Base-by-base conservation (phyloP, 192 early-diverging fungal genomes). In the Pilaira anomala region DNA sequence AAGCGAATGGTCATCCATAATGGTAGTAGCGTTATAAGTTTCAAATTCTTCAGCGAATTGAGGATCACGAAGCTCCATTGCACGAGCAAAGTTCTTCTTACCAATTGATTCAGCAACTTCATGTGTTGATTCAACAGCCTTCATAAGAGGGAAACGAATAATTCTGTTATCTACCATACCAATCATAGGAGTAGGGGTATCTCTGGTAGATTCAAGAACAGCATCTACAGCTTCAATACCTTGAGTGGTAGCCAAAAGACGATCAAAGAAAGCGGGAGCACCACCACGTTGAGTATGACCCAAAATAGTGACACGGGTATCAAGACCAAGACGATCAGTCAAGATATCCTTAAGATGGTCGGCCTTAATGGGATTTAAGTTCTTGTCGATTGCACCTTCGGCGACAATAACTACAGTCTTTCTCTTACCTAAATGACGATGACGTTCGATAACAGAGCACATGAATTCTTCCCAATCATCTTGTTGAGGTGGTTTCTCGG, bases 241-340 rank as follows among this genome's bases (percentile, higher is more conserved):
- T 76, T 98, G 96, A 60, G 94, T 85, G 2, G 95, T 98, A 24
- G 90, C 94, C 75, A 97, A 71, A 69, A 91, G 94, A 30, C 96
- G 85, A 76, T 98, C 96, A 75, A 85, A 96, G 33, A 88, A 88
- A 65, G 87, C 86, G 9, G 96, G 93, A 7, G 85, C 80, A 11
- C 96, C 96, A 68, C 96, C 96, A 48, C 96, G 83, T 78, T 98
- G 96, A 26, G 95, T 91, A 65, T 98, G 96, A 12, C 96, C 96
- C 39, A 98, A 76, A 19, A 83, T 91, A 4, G 96, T 98, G 59
- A 97, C 93, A 8, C 96, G 87, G 7, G 94, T 96, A 74, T 98
- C 96, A 44, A 96, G 79, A 41, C 86, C 85, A 30, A 96, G 72
- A 9, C 88, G 80, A 22, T 88, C 79, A 7, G 88, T 82, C 56